Evolutionary conservation across 78 protist genomes (phyloP).

Genomic region (Isochrysis galbana): DNA sequence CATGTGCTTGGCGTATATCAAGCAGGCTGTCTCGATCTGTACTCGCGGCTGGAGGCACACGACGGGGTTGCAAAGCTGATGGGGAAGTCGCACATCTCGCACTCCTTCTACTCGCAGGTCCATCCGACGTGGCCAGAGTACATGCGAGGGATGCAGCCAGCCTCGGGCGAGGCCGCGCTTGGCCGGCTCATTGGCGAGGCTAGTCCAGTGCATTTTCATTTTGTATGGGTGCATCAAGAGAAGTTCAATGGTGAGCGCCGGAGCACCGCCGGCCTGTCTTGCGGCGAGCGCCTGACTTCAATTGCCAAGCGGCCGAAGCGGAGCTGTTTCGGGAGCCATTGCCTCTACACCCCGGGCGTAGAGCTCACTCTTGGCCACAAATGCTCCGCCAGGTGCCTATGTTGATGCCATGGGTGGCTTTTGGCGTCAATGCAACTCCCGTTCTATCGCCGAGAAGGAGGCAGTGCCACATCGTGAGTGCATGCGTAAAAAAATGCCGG

Average conservation of each 20-base stretch:
- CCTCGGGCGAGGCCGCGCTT: not conserved
- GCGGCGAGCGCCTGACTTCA: too few relatives aligned
- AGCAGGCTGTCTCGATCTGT: not conserved
- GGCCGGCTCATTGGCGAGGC: slow-evolving; percentile 12
- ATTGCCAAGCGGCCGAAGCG: too few relatives aligned
- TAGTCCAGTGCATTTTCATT: not conserved
- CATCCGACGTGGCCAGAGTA: not conserved
- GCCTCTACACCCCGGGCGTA: too few relatives aligned
- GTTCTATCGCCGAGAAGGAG: not conserved
- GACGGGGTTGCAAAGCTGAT: not conserved
- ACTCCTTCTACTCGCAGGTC: not conserved
- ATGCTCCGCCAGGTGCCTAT: too few relatives aligned
- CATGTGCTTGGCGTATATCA: not conserved
- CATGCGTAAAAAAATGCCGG: not conserved
- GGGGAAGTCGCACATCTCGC: not conserved
- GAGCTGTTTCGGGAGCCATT: too few relatives aligned
- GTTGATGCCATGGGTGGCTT: slow-evolving; percentile 9
- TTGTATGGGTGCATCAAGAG: not conserved
- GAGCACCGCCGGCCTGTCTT: too few relatives aligned
- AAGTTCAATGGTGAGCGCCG: not conserved
- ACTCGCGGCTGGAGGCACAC: not conserved
- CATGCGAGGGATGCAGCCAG: not conserved
- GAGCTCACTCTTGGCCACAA: too few relatives aligned
- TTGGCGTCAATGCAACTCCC: not conserved
- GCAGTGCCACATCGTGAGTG: not conserved